Percentiles rank a stretch among this genome's conserved stretches.
These are phyloP conservation scores for Talinum fruticosum DNA, from an alignment of 148 eudicot species.

Conservation along the genomic window DNA sequence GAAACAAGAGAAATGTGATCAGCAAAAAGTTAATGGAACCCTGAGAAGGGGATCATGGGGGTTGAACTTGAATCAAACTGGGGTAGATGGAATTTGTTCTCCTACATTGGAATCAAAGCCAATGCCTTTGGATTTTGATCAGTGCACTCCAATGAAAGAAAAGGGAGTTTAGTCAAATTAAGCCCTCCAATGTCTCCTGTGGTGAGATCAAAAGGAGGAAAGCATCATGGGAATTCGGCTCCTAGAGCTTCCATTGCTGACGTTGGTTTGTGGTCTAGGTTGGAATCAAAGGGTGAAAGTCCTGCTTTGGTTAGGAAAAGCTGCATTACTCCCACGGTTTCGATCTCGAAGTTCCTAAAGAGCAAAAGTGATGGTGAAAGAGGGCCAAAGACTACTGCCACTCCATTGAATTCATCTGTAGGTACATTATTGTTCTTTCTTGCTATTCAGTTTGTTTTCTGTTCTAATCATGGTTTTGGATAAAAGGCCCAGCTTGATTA, in stretches of 20 bases:
- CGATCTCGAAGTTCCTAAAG: conserved; percentile 52
- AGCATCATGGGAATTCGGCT: conserved; percentile 31
- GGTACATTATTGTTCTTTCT: conserved; percentile 65
- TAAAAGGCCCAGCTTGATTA: too few species aligned
- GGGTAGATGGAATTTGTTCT: conserved; percentile 25
- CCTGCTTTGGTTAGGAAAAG: conserved; percentile 55
- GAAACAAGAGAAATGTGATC: conserved; percentile 40
- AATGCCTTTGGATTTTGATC: conserved; percentile 75
- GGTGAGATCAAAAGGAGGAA: conserved; percentile 37
- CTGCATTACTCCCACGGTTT: conserved; percentile 51
- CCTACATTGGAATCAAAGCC: conserved; percentile 42
- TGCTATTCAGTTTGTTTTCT: background rate
- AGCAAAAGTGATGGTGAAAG: conserved; percentile 71
- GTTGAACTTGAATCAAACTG: conserved; percentile 24
- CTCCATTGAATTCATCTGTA: conserved; percentile 71
- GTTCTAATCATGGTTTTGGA: too few species aligned
- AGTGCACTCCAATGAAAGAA: conserved; percentile 68
- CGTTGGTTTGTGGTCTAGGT: conserved; percentile 41
- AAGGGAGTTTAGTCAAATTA: conserved; percentile 41
- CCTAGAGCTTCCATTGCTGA: conserved; percentile 49
- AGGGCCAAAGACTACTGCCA: conserved; percentile 47
- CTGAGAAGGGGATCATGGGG: conserved; percentile 84
- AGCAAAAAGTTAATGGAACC: conserved; percentile 35
- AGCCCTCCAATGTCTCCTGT: conserved; percentile 49
- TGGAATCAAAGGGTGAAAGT: conserved; percentile 52